Evolutionary conservation across 495 filamentous ascomycete genomes (phyloP).

Genomic region (Penicillium egyptiacum): DNA sequence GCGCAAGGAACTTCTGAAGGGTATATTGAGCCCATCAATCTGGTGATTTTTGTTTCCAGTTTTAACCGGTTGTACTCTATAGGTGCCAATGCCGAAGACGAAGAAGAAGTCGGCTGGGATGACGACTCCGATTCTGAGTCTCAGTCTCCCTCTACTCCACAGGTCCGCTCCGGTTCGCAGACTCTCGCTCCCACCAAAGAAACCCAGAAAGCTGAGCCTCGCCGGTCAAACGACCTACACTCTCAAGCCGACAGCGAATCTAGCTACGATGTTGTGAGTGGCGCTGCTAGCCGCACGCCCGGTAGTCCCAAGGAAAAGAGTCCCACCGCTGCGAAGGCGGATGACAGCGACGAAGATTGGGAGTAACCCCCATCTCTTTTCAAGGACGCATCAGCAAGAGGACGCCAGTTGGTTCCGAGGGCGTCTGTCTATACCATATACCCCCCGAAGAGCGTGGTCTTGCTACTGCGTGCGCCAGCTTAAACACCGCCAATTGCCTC

Average conservation of each 20-base stretch:
- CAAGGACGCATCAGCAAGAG: constrained; percentile 16
- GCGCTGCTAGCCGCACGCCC: constrained; percentile 74
- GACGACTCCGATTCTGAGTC: constrained; percentile 71
- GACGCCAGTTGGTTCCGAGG: background rate
- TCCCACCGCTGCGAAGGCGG: constrained; percentile 51
- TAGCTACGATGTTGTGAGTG: constrained; percentile 91
- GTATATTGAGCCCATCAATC: constrained; percentile 46
- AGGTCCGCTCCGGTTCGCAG: constrained; percentile 25
- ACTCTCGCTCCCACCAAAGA: constrained; percentile 29
- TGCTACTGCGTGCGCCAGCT: background rate
- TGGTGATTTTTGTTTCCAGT: constrained; percentile 8
- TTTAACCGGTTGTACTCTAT: constrained; percentile 20
- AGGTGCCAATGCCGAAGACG: constrained; percentile 61
- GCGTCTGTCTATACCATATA: constrained; percentile 9
- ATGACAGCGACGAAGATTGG: constrained; percentile 77
- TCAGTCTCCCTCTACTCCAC: constrained; percentile 53
- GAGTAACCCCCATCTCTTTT: constrained; percentile 53
- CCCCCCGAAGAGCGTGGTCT: background rate
- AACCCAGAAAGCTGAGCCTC: constrained; percentile 61
- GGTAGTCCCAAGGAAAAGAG: constrained; percentile 71
- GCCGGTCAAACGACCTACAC: constrained; percentile 82
- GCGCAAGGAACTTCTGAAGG: constrained; percentile 86
- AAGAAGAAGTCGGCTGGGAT: constrained; percentile 84
- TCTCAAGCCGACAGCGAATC: constrained; percentile 85
- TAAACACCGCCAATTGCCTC: background rate